Evolutionary conservation across 306 rosid genomes (phyloP).

Genomic region (Rosa chinensis): DNA sequence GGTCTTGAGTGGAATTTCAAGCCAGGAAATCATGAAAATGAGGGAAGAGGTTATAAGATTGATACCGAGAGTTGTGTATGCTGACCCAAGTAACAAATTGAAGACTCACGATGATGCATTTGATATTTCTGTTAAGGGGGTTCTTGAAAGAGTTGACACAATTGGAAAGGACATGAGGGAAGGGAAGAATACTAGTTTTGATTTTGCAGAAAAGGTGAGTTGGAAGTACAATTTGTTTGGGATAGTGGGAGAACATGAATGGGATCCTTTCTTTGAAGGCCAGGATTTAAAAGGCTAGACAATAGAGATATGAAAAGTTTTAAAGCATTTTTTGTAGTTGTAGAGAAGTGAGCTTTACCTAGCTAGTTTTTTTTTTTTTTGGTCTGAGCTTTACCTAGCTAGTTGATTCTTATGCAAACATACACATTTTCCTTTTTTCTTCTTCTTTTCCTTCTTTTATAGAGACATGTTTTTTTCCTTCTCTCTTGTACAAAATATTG

Average conservation of each 20-base stretch:
- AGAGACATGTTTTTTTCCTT: neutral
- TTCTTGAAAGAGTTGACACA: constrained; percentile 37
- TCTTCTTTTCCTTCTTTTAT: neutral
- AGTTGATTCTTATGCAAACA: neutral
- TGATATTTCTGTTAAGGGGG: constrained; percentile 40
- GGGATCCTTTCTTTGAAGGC: constrained; percentile 30
- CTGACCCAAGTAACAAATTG: constrained; percentile 35
- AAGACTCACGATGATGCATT: constrained; percentile 44
- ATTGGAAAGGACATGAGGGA: constrained; percentile 29
- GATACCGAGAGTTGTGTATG: constrained; percentile 42
- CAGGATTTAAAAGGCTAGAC: neutral
- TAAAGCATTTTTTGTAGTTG: neutral
- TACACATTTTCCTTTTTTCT: neutral
- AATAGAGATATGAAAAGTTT: neutral
- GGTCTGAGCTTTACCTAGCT: neutral
- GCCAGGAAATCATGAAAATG: constrained; percentile 29
- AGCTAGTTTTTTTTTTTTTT: neutral
- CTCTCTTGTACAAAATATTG: neutral
- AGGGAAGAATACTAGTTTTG: constrained; percentile 30
- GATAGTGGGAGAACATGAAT: constrained; percentile 27
- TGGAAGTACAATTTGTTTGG: constrained; percentile 39
- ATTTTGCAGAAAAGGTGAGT: constrained; percentile 29
- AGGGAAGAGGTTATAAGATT: constrained; percentile 35
- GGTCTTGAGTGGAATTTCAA: constrained; percentile 26
- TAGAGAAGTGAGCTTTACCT: neutral